Evolutionary conservation across 2,329 filamentous ascomycete species (phyloP), one percentile per base, ranked within the genome.

Genomic region (Penicillium fuscoglaucum): DNA sequence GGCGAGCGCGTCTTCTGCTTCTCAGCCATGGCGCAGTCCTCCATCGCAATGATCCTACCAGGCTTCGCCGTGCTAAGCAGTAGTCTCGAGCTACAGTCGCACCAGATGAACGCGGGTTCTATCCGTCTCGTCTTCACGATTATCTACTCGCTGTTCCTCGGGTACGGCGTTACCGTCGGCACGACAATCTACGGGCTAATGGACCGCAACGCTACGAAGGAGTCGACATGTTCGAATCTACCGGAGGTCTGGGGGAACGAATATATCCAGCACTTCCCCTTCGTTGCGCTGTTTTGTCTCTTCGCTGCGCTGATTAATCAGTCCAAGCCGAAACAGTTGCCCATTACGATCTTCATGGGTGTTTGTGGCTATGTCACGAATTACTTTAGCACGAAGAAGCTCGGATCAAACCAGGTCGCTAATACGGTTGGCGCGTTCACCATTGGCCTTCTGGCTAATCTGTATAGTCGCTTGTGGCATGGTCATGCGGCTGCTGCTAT

Each of bases 401-500:
- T 93, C 72, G 77, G 81, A 24, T 90, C 90, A 63, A 84, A 85
- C 0, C 88, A 92, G 63, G 85, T 95, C 45, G 86, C 87, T 58
- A 91, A 88, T 72, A 90, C 90, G 31, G 81, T 93, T 2, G 90
- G 89, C 35, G 90, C 91, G 0, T 81, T 95, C 49, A 84, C 84
- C 0, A 86, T 95, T 17, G 90, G 91, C 10, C 83, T 92, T 29
- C 76, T 91, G 44, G 90, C 90, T 17, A 95, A 95, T 66, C 68
- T 91, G 5, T 93, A 93, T 76, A 87, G 87, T 15, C 84, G 90
- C 2, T 64, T 80, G 35, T 74, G 88, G 24, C 91, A 92, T 70
- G 90, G 89, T 2, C 83, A 96, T 8, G 91, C 91, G 0, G 91
- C 91, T 0, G 90, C 90, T 0, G 88, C 90, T 6, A 90, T 96